Conservation (phyloP, 495 filamentous ascomycete species). For the Trichocladium uniseriatum region DNA sequence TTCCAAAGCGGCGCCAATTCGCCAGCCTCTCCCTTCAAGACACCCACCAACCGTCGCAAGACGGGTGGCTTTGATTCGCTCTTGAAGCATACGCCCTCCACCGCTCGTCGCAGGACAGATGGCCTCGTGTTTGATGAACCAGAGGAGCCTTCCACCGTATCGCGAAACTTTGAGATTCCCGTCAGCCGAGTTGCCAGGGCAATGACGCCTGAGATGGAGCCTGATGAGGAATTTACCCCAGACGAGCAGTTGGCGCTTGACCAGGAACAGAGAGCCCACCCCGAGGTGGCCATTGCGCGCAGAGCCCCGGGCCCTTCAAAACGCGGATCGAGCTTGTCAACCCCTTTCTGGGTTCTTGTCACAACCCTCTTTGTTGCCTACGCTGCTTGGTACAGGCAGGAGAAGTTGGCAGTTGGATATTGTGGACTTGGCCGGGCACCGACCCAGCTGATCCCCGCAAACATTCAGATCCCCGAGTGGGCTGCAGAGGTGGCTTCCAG, state of each 20-base stretch:
- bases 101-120: conserved; percentile 29
- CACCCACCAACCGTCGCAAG: conserved; percentile 34
- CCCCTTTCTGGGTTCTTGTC: conserved; percentile 57
- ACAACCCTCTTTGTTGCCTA: conserved; percentile 60
- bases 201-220: conserved; percentile 36
- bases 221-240: conserved; percentile 87
- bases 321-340: conserved; percentile 23
- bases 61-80: conserved; percentile 24
- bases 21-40: conserved; percentile 25
- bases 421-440: conserved; percentile 73
- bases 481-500: conserved; percentile 28
- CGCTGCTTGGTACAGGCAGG: conserved; percentile 76
- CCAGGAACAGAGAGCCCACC: conserved; percentile 44
- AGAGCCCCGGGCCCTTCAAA: conserved; percentile 10
- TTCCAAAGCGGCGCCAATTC: conserved; percentile 74
- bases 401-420: conserved; percentile 90
- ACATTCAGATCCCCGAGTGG: conserved; percentile 39
- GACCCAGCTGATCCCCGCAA: conserved; percentile 33
- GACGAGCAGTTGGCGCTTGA: conserved; percentile 74
- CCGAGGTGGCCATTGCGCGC: conserved; percentile 19
- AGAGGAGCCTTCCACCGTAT: conserved; percentile 19
- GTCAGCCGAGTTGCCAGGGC: conserved; percentile 14
- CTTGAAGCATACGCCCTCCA: conserved; percentile 22
- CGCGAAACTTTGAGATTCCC: conserved; percentile 44
- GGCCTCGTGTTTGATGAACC: conserved; percentile 17